Evolutionary conservation across 495 filamentous ascomycete species (phyloP).

Genomic region (Cudoniella acicularis): DNA sequence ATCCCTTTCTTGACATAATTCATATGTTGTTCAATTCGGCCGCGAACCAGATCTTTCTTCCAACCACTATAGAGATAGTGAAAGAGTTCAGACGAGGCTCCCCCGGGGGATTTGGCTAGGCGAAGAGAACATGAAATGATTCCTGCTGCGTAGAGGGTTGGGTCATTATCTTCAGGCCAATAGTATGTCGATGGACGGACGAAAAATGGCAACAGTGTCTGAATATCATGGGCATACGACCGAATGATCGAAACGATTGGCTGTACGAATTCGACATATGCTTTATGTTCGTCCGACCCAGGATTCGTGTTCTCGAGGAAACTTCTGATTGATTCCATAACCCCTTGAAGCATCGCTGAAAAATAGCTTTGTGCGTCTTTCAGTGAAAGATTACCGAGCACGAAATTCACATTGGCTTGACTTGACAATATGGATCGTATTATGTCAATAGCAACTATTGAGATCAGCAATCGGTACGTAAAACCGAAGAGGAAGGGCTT

Average conservation of each 20-base stretch:
- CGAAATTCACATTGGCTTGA: conserved; percentile 35
- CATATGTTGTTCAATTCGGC: conserved; percentile 34
- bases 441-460: background rate
- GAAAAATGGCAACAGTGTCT: conserved; percentile 42
- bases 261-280: conserved; percentile 43
- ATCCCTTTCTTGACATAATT: conserved; percentile 39
- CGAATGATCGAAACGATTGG: conserved; percentile 40
- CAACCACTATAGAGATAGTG: conserved; percentile 48
- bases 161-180: conserved; percentile 44
- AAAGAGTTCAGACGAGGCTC: conserved; percentile 42
- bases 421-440: background rate
- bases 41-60: conserved; percentile 42
- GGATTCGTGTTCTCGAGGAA: conserved; percentile 34
- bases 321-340: conserved; percentile 47
- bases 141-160: conserved; percentile 42
- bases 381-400: conserved; percentile 26
- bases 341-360: conserved; percentile 31
- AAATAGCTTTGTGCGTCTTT: conserved; percentile 32
- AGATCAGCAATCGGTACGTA: background rate
- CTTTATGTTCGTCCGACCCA: conserved; percentile 29
- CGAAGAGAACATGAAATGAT: conserved; percentile 47
- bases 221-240: conserved; percentile 42
- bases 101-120: conserved; percentile 37
- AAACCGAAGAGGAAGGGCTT: background rate
- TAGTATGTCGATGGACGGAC: conserved; percentile 43